Evolutionary conservation across 2,329 filamentous ascomycete species (phyloP), one percentile per base, ranked within the genome.

Genomic region (Monosporascus sp.): DNA sequence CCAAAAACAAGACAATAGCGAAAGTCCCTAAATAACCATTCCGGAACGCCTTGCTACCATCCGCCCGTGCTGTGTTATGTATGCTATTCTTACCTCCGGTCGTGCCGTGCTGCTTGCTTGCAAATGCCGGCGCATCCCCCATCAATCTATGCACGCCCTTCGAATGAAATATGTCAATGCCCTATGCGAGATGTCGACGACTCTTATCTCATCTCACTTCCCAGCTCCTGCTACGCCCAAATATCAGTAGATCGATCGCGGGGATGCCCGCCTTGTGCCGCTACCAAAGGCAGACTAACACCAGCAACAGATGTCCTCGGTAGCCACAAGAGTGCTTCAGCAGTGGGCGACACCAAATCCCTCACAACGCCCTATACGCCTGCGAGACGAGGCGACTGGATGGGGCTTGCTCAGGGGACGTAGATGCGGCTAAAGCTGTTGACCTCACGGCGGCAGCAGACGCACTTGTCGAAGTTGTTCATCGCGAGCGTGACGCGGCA

Each of bases 401-500:
- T 15, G 14, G 27, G 27, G 3, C 9, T 31, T 45, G 3, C n/a
- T 70, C 63, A 87, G 49, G 94, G 94, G 41, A 97, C 91, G 76
- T 89, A 99, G 55, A 99, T 84, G 62, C 90, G 83, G 60, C 90
- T 92, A 70, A 96, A 97, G 51, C 92, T 94, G 52, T 85, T 83
- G 31, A 97, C 90, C 62, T 94, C 88, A 53, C 90, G 83, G 49
- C 94, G 82, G 70, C 94, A 97, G 65, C 93, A 97, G 39, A 97
- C 92, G 67, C 94, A 99, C 67, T 90, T 95, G 59, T 92, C 90
- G 68, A 96, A 97, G 69, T 97, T 97, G 69, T 97, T 95, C 85
- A 96, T 92, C 3, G 94, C 94, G 57, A 97, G 78, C 44, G 90
- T 93, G 37, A 97, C 89, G 35, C 94, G 81, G 67, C 94, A 97